Base-by-base conservation (phyloP, 2,329 filamentous ascomycete species). In the Berkeleyomyces rouxiae region DNA sequence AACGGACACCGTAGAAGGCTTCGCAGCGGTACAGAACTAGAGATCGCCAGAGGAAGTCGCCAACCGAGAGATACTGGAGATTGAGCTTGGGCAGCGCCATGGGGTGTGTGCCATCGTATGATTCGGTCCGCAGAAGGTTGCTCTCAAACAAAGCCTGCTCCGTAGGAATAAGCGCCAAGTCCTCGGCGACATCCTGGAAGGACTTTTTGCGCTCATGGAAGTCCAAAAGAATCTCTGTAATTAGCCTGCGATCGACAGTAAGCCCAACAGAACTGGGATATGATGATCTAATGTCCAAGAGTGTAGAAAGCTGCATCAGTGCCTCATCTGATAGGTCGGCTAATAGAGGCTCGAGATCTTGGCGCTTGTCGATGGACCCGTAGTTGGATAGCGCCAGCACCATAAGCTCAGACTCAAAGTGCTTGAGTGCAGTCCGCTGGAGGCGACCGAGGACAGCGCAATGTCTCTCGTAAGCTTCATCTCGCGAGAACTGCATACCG, bases 31-130 rank as follows among this genome's bases (percentile, higher is more conserved):
- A 93, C 7, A 99, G 77, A 11, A 95, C 80, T 69, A 97, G 86
- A 0, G 92, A 90, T 66, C 95, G 83, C 90, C 91, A 99, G n/a
- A 99, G 75, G 68, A 99, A 99, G 72, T 99, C 93, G 2, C 90
- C 90, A 59, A 96, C 83, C 2, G 91, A 95, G 11, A 99, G 78
- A 72, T 99, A 99, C 70, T 99, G 93, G 37, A 99, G 77, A 68
- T 96, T 99, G 55, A 97, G 75, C 71, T 99, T 99, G 2, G 93
- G 93, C 51, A 99, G 83, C 2, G 93, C 89, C 64, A 99, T 78
- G 4, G 93, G 91, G 58, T 83, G 83, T 33, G 89, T 90, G 36
- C 91, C 91, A 71, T 96, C 86, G 69, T 96, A 97, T 6, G 79
- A 79, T 69, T 96, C 91, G 63, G 92, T 92, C 64, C 90, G 83